phyloP scores from a whole-genome alignment of 352 stramenopile species.

The Hyaloperonospora arabidopsidis region DNA sequence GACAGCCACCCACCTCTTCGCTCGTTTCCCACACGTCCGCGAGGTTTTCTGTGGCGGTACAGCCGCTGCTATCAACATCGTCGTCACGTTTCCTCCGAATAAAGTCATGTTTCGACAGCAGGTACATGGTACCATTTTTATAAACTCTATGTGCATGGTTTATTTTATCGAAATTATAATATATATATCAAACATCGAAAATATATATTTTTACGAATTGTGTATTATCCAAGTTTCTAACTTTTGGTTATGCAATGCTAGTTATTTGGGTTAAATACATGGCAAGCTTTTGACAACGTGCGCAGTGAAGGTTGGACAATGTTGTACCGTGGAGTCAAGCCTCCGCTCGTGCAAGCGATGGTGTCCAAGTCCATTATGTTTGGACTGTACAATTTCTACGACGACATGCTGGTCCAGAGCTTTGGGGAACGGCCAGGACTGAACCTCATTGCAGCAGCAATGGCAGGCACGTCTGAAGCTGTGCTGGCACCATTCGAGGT shows the following conservation, averaged over 20 bases:
- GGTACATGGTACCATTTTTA: constrained; percentile 27
- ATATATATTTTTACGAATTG: no score
- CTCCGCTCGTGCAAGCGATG: constrained; percentile 74
- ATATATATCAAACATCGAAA: no score
- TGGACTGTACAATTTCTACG: constrained; percentile 84
- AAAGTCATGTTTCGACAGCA: constrained; percentile 89
- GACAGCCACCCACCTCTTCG: constrained; percentile 41
- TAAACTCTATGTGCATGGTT: no score
- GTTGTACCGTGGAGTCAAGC: constrained; percentile 80
- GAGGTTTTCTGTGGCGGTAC: constrained; percentile 79
- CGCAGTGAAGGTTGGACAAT: constrained; percentile 48
- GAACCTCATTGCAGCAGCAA: constrained; percentile 48
- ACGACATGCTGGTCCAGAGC: constrained; percentile 40
- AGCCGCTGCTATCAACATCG: constrained; percentile 81
- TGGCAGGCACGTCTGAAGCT: constrained; percentile 77
- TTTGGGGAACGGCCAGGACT: constrained; percentile 40
- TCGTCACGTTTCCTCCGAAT: constrained; percentile 82
- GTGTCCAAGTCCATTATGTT: constrained; percentile 89
- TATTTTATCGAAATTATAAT: no score
- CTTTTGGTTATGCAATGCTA: constrained; percentile 13
- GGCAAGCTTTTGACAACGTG: constrained; percentile 66
- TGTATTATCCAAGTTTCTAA: no score
- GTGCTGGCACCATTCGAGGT: constrained; percentile 84
- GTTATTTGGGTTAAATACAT: constrained; percentile 69
- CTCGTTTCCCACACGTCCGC: constrained; percentile 51